A percentile compares a stretch with the other conserved stretches of the same genome.
phyloP scores from a whole-genome alignment of 2,329 filamentous ascomycete genomes.

The Knufia petricola region DNA sequence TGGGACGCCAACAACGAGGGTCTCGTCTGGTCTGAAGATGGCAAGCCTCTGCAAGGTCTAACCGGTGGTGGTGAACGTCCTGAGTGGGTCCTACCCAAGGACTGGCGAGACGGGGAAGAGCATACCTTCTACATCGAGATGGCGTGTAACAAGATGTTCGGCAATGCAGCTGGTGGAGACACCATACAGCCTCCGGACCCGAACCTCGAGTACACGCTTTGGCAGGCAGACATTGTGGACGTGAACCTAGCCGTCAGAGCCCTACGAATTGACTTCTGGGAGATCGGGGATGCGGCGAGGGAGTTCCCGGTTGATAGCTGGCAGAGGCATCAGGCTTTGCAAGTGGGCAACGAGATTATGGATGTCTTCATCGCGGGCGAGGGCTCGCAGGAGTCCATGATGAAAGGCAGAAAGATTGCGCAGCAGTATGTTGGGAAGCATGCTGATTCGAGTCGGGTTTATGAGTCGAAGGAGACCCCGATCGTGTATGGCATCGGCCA shows the following conservation, averaged over 20 bases:
- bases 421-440: slow-evolving; percentile 70
- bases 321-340: slow-evolving; percentile 77
- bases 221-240: slow-evolving; percentile 74
- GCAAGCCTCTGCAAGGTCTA: slow-evolving; percentile 81
- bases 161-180: slow-evolving; percentile 75
- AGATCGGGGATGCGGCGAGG: slow-evolving; percentile 80
- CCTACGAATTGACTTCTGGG: slow-evolving; percentile 89
- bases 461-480: slow-evolving; percentile 62
- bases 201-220: slow-evolving; percentile 69
- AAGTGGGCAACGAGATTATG: slow-evolving; percentile 79
- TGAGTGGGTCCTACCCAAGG: slow-evolving; percentile 81
- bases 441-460: slow-evolving; percentile 75
- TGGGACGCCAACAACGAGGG: slow-evolving; percentile 95
- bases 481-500: slow-evolving; percentile 86
- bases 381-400: slow-evolving; percentile 61
- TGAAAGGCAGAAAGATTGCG: slow-evolving; percentile 72
- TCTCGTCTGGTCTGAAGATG: slow-evolving; percentile 84
- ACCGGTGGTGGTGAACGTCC: slow-evolving; percentile 80
- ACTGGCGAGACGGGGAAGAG: slow-evolving; percentile 73
- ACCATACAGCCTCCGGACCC: slow-evolving; percentile 79
- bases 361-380: slow-evolving; percentile 76
- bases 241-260: slow-evolving; percentile 77
- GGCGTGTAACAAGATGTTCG: slow-evolving; percentile 98
- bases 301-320: slow-evolving; percentile 84
- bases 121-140: slow-evolving; percentile 94